These are phyloP conservation scores for Naganishia onofrii DNA, from an alignment of 768 basidiomycete species.

Conservation along the genomic window DNA sequence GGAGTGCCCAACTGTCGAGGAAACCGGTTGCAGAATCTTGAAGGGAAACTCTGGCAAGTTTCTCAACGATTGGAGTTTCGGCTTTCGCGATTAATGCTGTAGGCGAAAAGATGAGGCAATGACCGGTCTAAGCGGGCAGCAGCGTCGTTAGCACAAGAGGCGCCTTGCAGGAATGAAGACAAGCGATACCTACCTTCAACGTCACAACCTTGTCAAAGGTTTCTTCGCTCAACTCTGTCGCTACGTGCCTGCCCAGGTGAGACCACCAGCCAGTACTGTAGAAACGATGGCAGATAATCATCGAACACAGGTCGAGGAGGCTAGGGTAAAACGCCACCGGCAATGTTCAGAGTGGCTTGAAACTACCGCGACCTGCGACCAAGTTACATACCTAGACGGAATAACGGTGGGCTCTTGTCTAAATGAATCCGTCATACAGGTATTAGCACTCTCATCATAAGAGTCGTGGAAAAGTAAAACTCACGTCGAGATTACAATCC, in stretches of 20 bases:
- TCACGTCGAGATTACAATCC: slow-evolving; percentile 28
- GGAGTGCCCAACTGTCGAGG: not conserved
- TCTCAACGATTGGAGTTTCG: not conserved
- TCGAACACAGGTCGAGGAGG: slow-evolving; percentile 26
- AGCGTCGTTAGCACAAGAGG: not conserved
- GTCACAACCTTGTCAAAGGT: slow-evolving; percentile 30
- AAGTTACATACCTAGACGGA: slow-evolving; percentile 27
- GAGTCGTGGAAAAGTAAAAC: too few species aligned
- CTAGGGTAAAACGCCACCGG: not conserved
- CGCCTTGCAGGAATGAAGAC: not conserved
- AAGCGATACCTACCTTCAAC: slow-evolving; percentile 10
- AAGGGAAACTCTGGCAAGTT: not conserved
- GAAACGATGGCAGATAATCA: slow-evolving; percentile 31
- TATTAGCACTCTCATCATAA: too few species aligned
- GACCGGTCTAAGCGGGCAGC: slow-evolving; percentile 6
- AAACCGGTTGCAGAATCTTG: not conserved
- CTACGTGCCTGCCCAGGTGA: slow-evolving; percentile 24
- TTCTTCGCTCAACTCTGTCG: slow-evolving; percentile 25
- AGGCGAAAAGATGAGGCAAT: slow-evolving; percentile 29
- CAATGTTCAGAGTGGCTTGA: too few species aligned
- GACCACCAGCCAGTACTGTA: slow-evolving; percentile 30
- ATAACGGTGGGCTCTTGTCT: slow-evolving; percentile 32
- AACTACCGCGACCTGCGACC: too few species aligned
- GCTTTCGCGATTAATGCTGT: slow-evolving; percentile 25
- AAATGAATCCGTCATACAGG: too few species aligned